phyloP scores from a whole-genome alignment of 768 basidiomycete genomes.

The Sutorius australiensis region DNA sequence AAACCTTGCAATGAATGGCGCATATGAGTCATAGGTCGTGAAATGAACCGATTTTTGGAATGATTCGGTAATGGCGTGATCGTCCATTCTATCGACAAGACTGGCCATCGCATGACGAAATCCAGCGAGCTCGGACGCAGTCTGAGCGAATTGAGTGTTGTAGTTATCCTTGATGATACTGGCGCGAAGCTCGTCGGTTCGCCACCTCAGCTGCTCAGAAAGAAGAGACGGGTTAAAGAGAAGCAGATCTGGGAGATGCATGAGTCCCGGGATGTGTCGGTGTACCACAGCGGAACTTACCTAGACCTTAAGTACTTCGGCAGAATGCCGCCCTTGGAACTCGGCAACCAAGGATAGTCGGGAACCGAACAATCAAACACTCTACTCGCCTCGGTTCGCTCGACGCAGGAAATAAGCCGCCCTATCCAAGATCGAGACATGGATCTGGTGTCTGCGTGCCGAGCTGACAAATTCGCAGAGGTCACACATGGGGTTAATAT shows the following conservation, averaged over 20 bases:
- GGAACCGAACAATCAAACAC: not conserved
- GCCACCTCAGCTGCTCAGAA: not conserved
- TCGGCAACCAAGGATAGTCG: not conserved
- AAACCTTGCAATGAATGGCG: slow-evolving; percentile 9
- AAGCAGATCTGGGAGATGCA: slow-evolving; percentile 2
- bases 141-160: slow-evolving; percentile 4
- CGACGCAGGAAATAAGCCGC: not conserved
- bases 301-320: not conserved
- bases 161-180: slow-evolving; percentile 1
- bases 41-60: slow-evolving; percentile 11
- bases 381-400: not conserved
- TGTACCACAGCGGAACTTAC: not conserved
- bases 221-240: not conserved
- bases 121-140: not conserved
- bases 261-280: not conserved
- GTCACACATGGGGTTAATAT: not conserved
- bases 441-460: not conserved
- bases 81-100: not conserved
- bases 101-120: slow-evolving; percentile 1
- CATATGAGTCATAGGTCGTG: slow-evolving; percentile 16
- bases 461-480: no score
- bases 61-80: not conserved
- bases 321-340: not conserved
- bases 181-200: not conserved
- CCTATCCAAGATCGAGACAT: not conserved